Percentiles rank a stretch among this genome's conserved stretches.
phyloP scores from a whole-genome alignment of 225 moss, liverwort and hornwort genomes.

The Takakia lepidozioides region DNA sequence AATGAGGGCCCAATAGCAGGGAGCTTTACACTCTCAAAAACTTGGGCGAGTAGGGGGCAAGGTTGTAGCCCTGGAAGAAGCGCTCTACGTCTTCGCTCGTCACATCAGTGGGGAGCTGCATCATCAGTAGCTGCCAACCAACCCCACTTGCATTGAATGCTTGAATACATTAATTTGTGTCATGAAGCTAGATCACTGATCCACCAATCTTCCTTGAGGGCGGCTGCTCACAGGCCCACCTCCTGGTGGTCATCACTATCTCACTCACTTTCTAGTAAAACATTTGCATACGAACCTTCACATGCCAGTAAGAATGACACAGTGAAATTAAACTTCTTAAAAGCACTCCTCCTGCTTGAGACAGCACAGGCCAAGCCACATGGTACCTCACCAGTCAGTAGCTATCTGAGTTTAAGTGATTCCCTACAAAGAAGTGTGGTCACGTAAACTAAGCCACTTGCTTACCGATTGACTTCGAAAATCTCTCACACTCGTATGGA shows the following conservation, averaged over 20 bases:
- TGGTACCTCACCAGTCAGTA: no score
- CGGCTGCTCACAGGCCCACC: no score
- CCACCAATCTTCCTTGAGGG: no score
- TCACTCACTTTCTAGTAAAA: background rate
- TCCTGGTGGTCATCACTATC: no score
- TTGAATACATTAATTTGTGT: no score
- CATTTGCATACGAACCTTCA: background rate
- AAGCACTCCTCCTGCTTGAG: no score
- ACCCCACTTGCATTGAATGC: background rate
- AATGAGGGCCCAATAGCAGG: background rate
- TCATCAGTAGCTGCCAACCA: slow-evolving; percentile 53
- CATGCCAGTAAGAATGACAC: no score
- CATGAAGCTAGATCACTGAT: no score
- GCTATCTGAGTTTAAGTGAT: no score
- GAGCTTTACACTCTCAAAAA: slow-evolving; percentile 45
- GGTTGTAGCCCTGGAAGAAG: slow-evolving; percentile 69
- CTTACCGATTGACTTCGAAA: slow-evolving; percentile 83
- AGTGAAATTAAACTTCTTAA: background rate
- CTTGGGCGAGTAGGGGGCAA: slow-evolving; percentile 39
- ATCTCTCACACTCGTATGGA: slow-evolving; percentile 31
- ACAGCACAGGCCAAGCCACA: no score
- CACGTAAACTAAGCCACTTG: background rate
- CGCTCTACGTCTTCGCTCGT: slow-evolving; percentile 62
- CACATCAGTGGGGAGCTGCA: slow-evolving; percentile 39
- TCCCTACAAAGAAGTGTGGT: no score